phyloP scores from a whole-genome alignment of 805 yeast genomes.

The Candida dajiaensis region DNA sequence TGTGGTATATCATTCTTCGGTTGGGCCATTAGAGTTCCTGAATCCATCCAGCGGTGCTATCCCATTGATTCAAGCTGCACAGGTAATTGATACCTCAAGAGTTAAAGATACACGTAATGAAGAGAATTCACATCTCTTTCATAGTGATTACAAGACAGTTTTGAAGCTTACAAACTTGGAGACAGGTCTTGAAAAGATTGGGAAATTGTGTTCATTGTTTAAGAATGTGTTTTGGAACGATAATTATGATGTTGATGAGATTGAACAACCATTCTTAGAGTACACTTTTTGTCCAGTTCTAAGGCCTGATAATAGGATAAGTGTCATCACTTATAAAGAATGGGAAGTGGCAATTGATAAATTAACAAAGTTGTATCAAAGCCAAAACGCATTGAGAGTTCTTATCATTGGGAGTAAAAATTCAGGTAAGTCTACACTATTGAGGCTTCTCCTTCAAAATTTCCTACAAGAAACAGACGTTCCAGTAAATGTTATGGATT shows the following conservation, averaged over 20 bases:
- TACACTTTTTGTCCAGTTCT: constrained; percentile 36
- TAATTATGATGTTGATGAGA: constrained; percentile 10
- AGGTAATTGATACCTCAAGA: constrained; percentile 27
- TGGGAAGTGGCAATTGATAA: constrained; percentile 35
- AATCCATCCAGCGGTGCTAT: constrained; percentile 29
- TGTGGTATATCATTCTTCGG: constrained; percentile 26
- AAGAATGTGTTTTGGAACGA: constrained; percentile 34
- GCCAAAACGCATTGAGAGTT: constrained; percentile 20
- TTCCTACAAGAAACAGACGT: constrained; percentile 26
- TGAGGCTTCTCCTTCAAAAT: constrained; percentile 47
- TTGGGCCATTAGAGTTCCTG: constrained; percentile 27
- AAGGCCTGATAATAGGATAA: constrained; percentile 23
- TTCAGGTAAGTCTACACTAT: constrained; percentile 76
- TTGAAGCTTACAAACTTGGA: constrained; percentile 29
- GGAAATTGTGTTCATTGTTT: constrained; percentile 37
- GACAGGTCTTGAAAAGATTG: constrained; percentile 43
- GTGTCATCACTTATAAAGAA: constrained; percentile 17
- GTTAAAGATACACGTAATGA: constrained; percentile 25
- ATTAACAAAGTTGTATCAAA: constrained; percentile 32
- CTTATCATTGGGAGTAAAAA: constrained; percentile 49
- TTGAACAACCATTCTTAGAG: constrained; percentile 22
- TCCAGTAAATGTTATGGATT: constrained; percentile 51
- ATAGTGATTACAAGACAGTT: constrained; percentile 37
- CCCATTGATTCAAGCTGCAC: constrained; percentile 41
- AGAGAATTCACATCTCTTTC: constrained; percentile 34